A percentile compares a stretch with the other conserved stretches of the same genome.
These are phyloP conservation scores for Ampelocalamus luodianensis DNA, from an alignment of 176 grass and related monocot species.

Conservation along the genomic window DNA sequence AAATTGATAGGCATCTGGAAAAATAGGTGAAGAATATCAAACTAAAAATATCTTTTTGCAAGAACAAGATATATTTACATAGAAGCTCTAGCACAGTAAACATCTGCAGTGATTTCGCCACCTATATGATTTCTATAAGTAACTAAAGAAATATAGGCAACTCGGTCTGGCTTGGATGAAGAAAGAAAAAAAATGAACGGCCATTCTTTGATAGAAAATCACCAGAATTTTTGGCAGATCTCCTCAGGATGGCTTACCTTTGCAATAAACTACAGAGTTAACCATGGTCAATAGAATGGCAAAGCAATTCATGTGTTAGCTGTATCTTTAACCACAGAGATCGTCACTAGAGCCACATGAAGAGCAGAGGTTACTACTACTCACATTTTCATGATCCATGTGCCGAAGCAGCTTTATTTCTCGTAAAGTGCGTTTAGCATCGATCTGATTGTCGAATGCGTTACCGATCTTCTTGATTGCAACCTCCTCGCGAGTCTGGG, in stretches of 20 bases:
- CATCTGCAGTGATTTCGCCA: background rate
- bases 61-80: background rate
- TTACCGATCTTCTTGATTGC: conserved; percentile 99
- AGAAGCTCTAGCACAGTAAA: no score
- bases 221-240: conserved; percentile 53
- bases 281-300: conserved; percentile 38
- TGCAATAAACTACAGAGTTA: conserved; percentile 47
- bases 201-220: conserved; percentile 48
- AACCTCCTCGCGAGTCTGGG: conserved; percentile 80
- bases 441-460: conserved; percentile 93
- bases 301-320: background rate
- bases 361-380: background rate
- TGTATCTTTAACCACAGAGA: background rate
- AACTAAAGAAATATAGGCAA: background rate
- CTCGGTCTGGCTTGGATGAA: background rate
- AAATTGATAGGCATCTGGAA: background rate
- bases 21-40: background rate
- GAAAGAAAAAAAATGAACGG: background rate
- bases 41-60: background rate
- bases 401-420: conserved; percentile 96
- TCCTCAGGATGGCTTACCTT: conserved; percentile 54
- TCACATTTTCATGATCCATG: conserved; percentile 98
- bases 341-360: background rate
- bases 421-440: conserved; percentile 92
- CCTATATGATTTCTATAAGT: background rate